A percentile compares a stretch with the other conserved stretches of the same genome.
phyloP scores from a whole-genome alignment of 2,329 filamentous ascomycete genomes.

The Penicillium nordicum region DNA sequence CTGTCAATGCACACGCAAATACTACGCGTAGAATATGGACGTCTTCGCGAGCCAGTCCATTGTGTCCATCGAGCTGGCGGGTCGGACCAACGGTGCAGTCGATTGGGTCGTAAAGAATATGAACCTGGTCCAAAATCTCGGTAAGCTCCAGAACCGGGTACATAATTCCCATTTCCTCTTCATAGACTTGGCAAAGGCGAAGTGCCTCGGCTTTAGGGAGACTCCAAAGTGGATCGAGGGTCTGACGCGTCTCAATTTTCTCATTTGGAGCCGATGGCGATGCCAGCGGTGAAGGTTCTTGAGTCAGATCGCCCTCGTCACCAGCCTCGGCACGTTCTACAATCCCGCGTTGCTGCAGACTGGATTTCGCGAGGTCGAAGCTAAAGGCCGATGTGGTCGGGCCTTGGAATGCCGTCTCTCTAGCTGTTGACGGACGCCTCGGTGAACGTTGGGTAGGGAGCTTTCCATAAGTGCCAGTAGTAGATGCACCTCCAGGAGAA shows the following conservation, averaged over 20 bases:
- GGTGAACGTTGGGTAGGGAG: constrained; percentile 13
- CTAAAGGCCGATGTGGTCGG: constrained; percentile 81
- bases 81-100: constrained; percentile 3
- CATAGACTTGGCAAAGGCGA: constrained; percentile 72
- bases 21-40: constrained; percentile 76
- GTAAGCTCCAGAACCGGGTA: constrained; percentile 77
- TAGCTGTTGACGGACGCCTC: constrained; percentile 31
- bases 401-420: constrained; percentile 68
- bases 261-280: constrained; percentile 24
- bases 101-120: constrained; percentile 52
- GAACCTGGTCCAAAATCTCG: constrained; percentile 64
- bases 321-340: constrained; percentile 49
- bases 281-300: constrained; percentile 34
- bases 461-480: constrained; percentile 8
- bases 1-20: constrained; percentile 70
- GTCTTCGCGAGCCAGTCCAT: constrained; percentile 56
- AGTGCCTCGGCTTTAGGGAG: constrained; percentile 73
- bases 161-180: constrained; percentile 88
- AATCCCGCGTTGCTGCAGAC: constrained; percentile 83
- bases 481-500: constrained; percentile 5
- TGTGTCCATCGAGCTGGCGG: constrained; percentile 22
- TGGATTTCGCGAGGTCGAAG: constrained; percentile 79
- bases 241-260: constrained; percentile 31
- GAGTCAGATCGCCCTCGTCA: constrained; percentile 56
- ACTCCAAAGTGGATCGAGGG: constrained; percentile 70